Base-by-base conservation (phyloP, 2,329 filamentous ascomycete species). In the Pseudocercospora fijiensis region DNA sequence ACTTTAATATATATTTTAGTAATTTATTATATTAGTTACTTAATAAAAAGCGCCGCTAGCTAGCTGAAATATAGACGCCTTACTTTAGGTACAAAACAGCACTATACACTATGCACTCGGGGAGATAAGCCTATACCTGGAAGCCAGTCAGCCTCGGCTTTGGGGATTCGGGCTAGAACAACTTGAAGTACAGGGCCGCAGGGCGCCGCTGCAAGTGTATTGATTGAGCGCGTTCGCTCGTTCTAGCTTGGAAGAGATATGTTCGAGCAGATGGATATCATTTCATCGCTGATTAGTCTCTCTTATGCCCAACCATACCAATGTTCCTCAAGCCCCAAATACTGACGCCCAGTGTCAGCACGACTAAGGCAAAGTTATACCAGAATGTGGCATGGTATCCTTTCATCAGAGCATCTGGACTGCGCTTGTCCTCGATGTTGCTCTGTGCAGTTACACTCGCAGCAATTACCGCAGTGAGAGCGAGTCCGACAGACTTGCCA, bases 351-450 rank as follows among this genome's bases (percentile, higher is more conserved):
- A 63, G 61, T 2, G 72, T 74, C 2, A 72, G 65, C 22, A 72
- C 67, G 53, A 72, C 75, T 37, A 56, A 60, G 7, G 72, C 76
- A 66, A 80, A 79, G 8, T 72, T 64, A 45, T 74, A 74, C 78
- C 78, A 81, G 60, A 78, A 80, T 0, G 74, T 70, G 5, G 78
- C 78, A 30, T 74, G 70, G 62, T 77, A 80, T 1, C 78, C 78
- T 43, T 75, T 70, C 72, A 79, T 75, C 4, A 80, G 64, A 10
- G 66, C 66, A 18, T 65, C 49, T 2, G 67, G 62, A 22, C 47
- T 51, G 9, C 55, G 18, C 53, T 78, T 77, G 16, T 76, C 68
- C 0, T 45, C 57, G 16, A 71, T 63, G 1, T 41, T 28, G 18
- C 67, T 64, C n/a, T 63, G 51, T 7, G 63, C 66, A 10, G 69